Evolutionary conservation across 2,329 filamentous ascomycete genomes (phyloP), one percentile per base, ranked within the genome.

Genomic region (Daldinia eschscholtzii): DNA sequence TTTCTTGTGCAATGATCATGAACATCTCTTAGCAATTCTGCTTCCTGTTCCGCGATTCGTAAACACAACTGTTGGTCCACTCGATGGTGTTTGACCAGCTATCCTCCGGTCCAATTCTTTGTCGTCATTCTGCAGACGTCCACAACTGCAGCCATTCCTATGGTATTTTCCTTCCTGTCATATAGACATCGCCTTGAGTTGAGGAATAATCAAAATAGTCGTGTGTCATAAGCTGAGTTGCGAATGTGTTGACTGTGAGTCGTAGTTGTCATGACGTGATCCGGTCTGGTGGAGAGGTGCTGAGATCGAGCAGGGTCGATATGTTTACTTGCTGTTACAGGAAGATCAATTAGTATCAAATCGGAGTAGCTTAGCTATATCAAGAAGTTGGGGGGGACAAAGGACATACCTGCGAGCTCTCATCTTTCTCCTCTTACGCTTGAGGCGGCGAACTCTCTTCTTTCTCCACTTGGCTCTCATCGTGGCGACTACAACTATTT

Each of bases 381-480:
- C 10, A 26, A 35, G 30, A 55, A 23, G 12, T 20, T 52, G 46
- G 46, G 65, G 65, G 46, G 2, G 15, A 52, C 26, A 52, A 42
- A 72, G 85, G 39, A 87, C 94, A 89, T 89, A 98, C 96, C 91
- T 94, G 88, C 96, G 88, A 81, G 95, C 96, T 84, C 96, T 91
- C 87, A 96, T 97, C 95, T 99, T 99, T 94, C 96, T 97, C 88
- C 96, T 94, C 94, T 99, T 99, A 84, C 94, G 92, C 92, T 98
- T 98, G 85, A 99, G 93, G 86, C 96, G 92, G 81, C 96, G 90
- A 87, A 97, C 94, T 85, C 96, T 91, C 95, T 99, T 99, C 93
- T 99, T 99, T 90, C 95, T 96, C 96, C 96, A 98, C 90, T 98
- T 98, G 83, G 94, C 94, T 96, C 95, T 88, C 88, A 91, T 89